Evolutionary conservation across 805 yeast species (phyloP).

Genomic region (Lipomyces yamanashiensis): DNA sequence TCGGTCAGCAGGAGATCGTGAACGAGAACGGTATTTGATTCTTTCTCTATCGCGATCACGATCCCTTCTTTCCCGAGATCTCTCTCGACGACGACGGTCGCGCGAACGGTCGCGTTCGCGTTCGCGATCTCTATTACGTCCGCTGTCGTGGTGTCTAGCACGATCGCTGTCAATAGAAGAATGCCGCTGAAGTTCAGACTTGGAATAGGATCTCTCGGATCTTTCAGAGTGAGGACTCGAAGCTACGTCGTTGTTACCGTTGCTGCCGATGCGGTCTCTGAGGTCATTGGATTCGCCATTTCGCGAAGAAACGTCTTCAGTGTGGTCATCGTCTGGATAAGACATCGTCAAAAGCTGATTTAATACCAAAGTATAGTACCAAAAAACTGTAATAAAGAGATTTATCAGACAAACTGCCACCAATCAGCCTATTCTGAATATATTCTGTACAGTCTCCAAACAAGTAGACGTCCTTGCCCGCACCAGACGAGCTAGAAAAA

Average conservation of each 20-base stretch:
- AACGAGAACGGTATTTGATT: slow-evolving; percentile 13
- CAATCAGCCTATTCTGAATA: not conserved
- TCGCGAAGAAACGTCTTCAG: slow-evolving; percentile 5
- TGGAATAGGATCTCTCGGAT: slow-evolving; percentile 26
- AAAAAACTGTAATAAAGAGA: not conserved
- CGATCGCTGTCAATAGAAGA: slow-evolving; percentile 22
- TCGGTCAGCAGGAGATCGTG: slow-evolving; percentile 23
- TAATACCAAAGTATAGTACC: not conserved
- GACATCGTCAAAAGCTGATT: not conserved
- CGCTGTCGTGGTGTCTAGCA: slow-evolving; percentile 11
- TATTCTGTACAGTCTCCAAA: not conserved
- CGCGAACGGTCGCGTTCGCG: slow-evolving; percentile 22
- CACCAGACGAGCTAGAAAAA: not conserved
- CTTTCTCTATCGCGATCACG: slow-evolving; percentile 19
- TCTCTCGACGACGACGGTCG: slow-evolving; percentile 8
- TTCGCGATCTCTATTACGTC: slow-evolving; percentile 16
- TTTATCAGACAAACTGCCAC: not conserved
- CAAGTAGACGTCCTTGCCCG: not conserved
- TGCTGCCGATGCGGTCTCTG: slow-evolving; percentile 9
- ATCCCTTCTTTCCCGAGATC: not conserved
- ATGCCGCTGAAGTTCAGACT: slow-evolving; percentile 11
- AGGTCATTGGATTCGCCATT: slow-evolving; percentile 11
- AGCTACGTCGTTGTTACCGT: not conserved
- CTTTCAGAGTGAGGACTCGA: slow-evolving; percentile 15
- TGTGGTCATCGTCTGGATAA: not conserved